Conservation (phyloP, 257 asterid species). For the Solanum etuberosum region DNA sequence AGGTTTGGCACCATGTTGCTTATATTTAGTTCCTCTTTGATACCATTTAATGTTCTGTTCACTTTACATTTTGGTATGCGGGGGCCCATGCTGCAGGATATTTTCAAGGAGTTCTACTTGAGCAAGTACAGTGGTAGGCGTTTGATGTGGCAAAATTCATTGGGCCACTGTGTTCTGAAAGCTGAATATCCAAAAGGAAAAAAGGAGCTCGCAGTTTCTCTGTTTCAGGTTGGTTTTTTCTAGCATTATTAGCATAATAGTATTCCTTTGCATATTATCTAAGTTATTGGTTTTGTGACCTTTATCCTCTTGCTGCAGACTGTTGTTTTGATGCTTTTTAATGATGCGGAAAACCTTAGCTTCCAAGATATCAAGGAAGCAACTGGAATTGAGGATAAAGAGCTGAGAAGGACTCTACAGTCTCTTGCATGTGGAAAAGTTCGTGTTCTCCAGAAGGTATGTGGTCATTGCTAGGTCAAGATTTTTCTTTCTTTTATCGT, state of each 20-base stretch:
- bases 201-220: conserved; percentile 97
- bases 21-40: not conserved
- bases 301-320: conserved; percentile 39
- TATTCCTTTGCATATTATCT: not conserved
- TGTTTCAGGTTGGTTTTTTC: conserved; percentile 37
- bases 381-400: conserved; percentile 86
- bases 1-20: conserved; percentile 38
- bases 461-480: conserved; percentile 2
- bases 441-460: conserved; percentile 88
- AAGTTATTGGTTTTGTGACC: not conserved
- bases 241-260: not conserved
- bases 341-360: conserved; percentile 76
- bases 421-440: conserved; percentile 97
- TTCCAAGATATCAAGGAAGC: conserved; percentile 92
- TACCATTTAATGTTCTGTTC: not conserved
- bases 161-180: conserved; percentile 92
- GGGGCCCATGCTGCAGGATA: conserved; percentile 43
- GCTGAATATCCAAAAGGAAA: conserved; percentile 81
- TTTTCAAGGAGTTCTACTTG: conserved; percentile 86
- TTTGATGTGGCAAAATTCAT: conserved; percentile 96
- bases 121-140: conserved; percentile 97
- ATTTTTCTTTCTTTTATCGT: not conserved
- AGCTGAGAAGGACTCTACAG: conserved; percentile 81
- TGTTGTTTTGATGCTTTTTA: conserved; percentile 87
- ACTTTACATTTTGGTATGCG: not conserved